Conservation (phyloP, 495 filamentous ascomycete species). For the Podospora tetraspora region DNA sequence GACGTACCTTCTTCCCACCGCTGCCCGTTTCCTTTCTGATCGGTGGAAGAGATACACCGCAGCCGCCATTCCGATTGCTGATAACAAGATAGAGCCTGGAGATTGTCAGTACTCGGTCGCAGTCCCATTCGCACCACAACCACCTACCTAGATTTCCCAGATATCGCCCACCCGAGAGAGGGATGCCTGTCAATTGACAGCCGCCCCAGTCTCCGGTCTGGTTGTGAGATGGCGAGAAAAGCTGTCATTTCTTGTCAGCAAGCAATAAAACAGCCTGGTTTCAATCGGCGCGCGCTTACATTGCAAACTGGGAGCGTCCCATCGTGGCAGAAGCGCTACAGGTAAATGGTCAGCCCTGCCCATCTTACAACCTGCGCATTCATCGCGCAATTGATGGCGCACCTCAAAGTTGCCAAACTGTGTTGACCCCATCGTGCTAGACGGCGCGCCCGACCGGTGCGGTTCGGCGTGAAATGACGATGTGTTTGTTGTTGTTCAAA, state of each 20-base stretch:
- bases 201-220: constrained; percentile 51
- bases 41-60: constrained; percentile 63
- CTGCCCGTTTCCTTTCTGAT: constrained; percentile 89
- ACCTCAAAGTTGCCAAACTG: constrained; percentile 90
- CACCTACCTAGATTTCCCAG: constrained; percentile 82
- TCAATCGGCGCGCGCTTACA: constrained; percentile 53
- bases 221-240: constrained; percentile 41
- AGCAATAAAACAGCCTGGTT: too few species aligned
- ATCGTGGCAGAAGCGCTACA: constrained; percentile 89
- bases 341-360: constrained; percentile 18
- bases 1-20: constrained; percentile 82
- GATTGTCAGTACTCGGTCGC: constrained; percentile 15
- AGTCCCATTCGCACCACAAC: not conserved
- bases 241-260: constrained; percentile 23
- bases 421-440: constrained; percentile 56
- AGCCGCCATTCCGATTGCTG: constrained; percentile 66
- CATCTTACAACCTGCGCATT: not conserved
- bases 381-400: constrained; percentile 34
- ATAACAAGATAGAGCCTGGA: constrained; percentile 84
- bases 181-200: constrained; percentile 69
- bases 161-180: constrained; percentile 54
- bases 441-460: constrained; percentile 25
- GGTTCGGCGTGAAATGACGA: constrained; percentile 9
- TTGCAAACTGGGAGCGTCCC: constrained; percentile 95
- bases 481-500: constrained; percentile 7